A percentile compares a stretch with the other conserved stretches of the same genome.
Conservation (phyloP, 768 basidiomycete species). For the Russula emetica region DNA sequence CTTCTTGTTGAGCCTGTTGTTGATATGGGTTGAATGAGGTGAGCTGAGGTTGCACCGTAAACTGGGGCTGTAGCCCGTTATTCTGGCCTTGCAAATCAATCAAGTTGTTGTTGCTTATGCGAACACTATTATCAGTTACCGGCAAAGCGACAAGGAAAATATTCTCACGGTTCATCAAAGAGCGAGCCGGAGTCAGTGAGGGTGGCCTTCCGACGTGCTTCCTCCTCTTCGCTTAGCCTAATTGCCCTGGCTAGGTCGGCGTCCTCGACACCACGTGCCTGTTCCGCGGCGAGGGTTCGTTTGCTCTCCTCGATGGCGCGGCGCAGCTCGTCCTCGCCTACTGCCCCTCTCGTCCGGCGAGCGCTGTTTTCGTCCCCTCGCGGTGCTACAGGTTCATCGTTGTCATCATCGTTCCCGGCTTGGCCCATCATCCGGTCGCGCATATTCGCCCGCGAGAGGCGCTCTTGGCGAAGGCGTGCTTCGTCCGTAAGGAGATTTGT, state of each 20-base stretch:
- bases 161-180: slow-evolving; percentile 83
- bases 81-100: slow-evolving; percentile 21
- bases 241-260: slow-evolving; percentile 81
- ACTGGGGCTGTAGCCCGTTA: slow-evolving; percentile 62
- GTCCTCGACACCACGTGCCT: slow-evolving; percentile 64
- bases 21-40: slow-evolving; percentile 93
- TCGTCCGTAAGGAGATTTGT: slow-evolving; percentile 90
- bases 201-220: slow-evolving; percentile 64
- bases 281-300: slow-evolving; percentile 63
- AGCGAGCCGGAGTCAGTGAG: slow-evolving; percentile 65
- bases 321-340: slow-evolving; percentile 70
- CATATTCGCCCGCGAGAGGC: slow-evolving; percentile 83
- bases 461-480: slow-evolving; percentile 76
- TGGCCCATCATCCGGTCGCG: slow-evolving; percentile 88
- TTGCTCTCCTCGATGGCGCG: slow-evolving; percentile 91
- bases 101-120: slow-evolving; percentile 17
- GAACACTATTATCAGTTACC: not conserved
- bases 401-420: slow-evolving; percentile 39
- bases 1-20: slow-evolving; percentile 89
- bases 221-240: slow-evolving; percentile 86
- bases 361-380: slow-evolving; percentile 47
- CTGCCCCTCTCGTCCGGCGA: slow-evolving; percentile 31
- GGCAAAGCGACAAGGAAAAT: slow-evolving; percentile 12
- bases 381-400: slow-evolving; percentile 32
- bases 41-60: slow-evolving; percentile 78